These are phyloP conservation scores for Dioscorea alata DNA, from an alignment of 106 monocot species.

Conservation along the genomic window DNA sequence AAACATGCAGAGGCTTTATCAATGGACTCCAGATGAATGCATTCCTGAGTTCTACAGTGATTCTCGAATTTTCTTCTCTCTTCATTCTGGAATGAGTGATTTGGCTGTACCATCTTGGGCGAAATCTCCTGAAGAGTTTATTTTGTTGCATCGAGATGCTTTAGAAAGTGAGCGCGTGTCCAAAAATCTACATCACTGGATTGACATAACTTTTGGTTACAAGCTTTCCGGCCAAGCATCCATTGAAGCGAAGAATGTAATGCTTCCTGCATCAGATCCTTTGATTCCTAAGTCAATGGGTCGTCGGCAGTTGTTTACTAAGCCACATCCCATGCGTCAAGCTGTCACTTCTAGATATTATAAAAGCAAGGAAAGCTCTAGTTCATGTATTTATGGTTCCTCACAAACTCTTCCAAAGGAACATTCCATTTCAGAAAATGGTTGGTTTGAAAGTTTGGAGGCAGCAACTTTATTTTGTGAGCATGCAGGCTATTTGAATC, in stretches of 20 bases:
- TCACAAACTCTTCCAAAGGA: slow-evolving; percentile 7
- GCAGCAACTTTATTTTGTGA: slow-evolving; percentile 63
- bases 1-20: slow-evolving; percentile 97
- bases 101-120: slow-evolving; percentile 87
- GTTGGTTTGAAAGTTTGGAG: slow-evolving; percentile 67
- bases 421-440: slow-evolving; percentile 21
- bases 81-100: slow-evolving; percentile 92
- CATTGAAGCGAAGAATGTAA: slow-evolving; percentile 86
- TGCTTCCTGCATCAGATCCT: slow-evolving; percentile 68
- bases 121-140: slow-evolving; percentile 76
- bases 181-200: slow-evolving; percentile 85
- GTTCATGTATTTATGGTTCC: slow-evolving; percentile 4
- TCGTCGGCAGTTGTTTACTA: slow-evolving; percentile 71
- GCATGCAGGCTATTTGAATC: slow-evolving; percentile 39
- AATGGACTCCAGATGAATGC: slow-evolving; percentile 99
- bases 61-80: slow-evolving; percentile 66
- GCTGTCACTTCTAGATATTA: slow-evolving; percentile 9
- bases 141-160: slow-evolving; percentile 70
- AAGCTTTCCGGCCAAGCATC: slow-evolving; percentile 83
- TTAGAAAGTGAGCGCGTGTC: slow-evolving; percentile 91
- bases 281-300: slow-evolving; percentile 65
- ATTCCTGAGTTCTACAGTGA: slow-evolving; percentile 97
- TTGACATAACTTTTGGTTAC: slow-evolving; percentile 97
- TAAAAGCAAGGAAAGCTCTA: slow-evolving; percentile 2
- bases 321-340: slow-evolving; percentile 74